phyloP scores from a whole-genome alignment of 345 rosid genomes.

The Murraya paniculata region DNA sequence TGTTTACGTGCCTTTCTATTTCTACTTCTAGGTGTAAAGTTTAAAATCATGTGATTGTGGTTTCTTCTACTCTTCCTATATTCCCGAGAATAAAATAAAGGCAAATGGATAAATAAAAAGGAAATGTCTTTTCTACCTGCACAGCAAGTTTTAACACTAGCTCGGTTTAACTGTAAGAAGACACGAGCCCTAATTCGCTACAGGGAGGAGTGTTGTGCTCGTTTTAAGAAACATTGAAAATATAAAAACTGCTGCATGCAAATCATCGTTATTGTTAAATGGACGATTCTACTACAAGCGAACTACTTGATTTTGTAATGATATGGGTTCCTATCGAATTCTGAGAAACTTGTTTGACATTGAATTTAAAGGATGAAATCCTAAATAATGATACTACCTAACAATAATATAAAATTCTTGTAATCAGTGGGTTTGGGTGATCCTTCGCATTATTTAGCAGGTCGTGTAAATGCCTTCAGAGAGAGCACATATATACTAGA shows the following conservation, averaged over 20 bases:
- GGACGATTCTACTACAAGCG: not conserved
- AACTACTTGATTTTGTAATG: not conserved
- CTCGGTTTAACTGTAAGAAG: not conserved
- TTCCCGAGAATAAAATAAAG: not conserved
- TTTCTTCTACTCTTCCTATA: not conserved
- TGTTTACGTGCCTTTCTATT: not conserved
- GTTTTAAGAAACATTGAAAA: not conserved
- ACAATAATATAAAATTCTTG: not conserved
- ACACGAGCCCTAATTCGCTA: not conserved
- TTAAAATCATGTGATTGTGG: not conserved
- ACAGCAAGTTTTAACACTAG: not conserved
- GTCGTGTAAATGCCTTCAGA: too few species aligned
- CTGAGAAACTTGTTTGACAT: not conserved
- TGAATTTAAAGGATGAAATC: not conserved
- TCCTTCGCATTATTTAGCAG: too few species aligned
- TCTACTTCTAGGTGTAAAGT: not conserved
- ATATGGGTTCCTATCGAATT: not conserved
- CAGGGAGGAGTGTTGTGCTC: not conserved
- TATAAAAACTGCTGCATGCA: not conserved
- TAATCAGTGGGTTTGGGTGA: too few species aligned
- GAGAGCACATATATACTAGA: too few species aligned
- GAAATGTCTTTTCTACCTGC: not conserved
- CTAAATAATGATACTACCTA: too few species aligned
- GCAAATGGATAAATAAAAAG: not conserved
- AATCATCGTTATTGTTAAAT: not conserved